Conservation (phyloP, 345 rosid species). For the Citrus inodora region DNA sequence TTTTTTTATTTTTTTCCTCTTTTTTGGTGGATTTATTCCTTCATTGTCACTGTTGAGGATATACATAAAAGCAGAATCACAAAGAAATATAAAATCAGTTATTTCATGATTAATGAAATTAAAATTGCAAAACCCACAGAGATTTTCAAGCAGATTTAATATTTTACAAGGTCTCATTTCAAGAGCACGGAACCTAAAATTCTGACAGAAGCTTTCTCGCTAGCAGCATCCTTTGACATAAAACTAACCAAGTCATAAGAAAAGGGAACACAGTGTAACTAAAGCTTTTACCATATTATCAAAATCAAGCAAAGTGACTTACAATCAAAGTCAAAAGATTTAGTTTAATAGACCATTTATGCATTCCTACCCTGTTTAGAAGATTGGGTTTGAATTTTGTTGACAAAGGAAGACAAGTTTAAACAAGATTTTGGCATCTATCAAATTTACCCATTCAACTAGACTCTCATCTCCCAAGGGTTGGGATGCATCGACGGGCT, state of each 20-base stretch:
- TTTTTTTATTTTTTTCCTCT: not conserved
- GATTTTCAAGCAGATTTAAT: not conserved
- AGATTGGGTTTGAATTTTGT: not conserved
- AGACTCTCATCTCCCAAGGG: constrained; percentile 94
- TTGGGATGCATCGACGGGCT: constrained; percentile 88
- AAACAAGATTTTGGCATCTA: constrained; percentile 6
- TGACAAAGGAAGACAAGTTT: not conserved
- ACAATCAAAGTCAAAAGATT: not conserved
- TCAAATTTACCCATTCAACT: constrained; percentile 80
- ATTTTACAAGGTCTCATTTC: not conserved
- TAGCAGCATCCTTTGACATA: not conserved
- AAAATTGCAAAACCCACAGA: not conserved
- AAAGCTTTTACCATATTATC: not conserved
- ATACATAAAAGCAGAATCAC: not conserved
- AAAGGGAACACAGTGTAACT: not conserved
- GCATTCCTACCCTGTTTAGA: constrained; percentile 1
- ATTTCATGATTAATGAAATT: not conserved
- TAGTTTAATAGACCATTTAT: constrained; percentile 4
- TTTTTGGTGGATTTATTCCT: not conserved
- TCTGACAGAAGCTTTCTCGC: not conserved
- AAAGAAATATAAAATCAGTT: not conserved
- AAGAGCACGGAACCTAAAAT: not conserved
- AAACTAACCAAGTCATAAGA: not conserved
- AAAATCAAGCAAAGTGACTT: not conserved
- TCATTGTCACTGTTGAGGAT: not conserved